Evolutionary conservation across 495 filamentous ascomycete genomes (phyloP), one percentile per base, ranked within the genome.

Genomic region (Aspergillus indologenus): DNA sequence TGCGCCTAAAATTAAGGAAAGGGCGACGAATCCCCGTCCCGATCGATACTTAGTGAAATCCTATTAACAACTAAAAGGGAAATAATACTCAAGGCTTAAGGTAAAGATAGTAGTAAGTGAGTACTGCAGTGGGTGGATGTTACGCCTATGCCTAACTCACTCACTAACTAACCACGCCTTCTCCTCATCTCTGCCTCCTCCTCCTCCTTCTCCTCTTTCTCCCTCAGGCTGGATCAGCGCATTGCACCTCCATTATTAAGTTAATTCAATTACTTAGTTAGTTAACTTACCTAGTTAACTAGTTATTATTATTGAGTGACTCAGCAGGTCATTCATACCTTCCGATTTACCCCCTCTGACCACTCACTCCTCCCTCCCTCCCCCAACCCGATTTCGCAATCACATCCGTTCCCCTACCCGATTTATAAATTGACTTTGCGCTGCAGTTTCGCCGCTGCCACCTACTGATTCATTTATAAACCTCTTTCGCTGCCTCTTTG

Each of bases 361-460:
- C 47, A n/a, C n/a, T n/a, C n/a, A n/a, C n/a, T n/a, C n/a, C n/a
- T n/a, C n/a, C n/a, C n/a, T n/a, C 45, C 56, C 51, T 61, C 49
- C 9, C n/a, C 7, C 5, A 11, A n/a, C 15, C 48, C 58, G 42
- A 40, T 40, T 40, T 40, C 34, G 34, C 34, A 11, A 11, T 14
- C 34, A 40, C 34, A 9, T 9, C 26, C 26, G 9, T n/a, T n/a
- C 26, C 26, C 34, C 34, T 11, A 2, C 34, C 34, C 5, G 2
- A 40, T 40, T 40, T 66, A 63, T 67, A 67, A 67, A 67, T 67
- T 67, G 65, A 64, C 65, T 67, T 62, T 66, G 54, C 56, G 42
- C 46, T 61, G 62, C 57, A 9, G 56, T 60, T 52, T 68, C 61
- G 64, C 64, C 64, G 51, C 60, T 61, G 49, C 58, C 58, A 55